Evolutionary conservation across 257 asterid genomes (phyloP).

Genomic region (Solanum pinnatisectum): DNA sequence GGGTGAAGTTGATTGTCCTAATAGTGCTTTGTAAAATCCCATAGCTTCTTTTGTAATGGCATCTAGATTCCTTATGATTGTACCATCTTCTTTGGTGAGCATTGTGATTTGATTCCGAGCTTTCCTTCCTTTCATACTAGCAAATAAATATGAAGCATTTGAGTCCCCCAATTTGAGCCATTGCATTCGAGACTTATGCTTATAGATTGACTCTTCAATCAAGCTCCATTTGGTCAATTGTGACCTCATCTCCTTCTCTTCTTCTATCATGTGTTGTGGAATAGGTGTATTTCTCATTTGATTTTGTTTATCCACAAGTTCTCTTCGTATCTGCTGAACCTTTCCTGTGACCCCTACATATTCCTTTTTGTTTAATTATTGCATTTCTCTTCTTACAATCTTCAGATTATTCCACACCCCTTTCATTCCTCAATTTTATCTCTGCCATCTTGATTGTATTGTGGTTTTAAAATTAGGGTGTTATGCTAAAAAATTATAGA

Average conservation of each 20-base stretch:
- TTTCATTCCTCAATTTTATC: not conserved
- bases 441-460: not conserved
- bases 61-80: no score
- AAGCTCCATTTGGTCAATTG: not conserved
- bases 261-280: not conserved
- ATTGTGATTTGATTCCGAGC: not conserved
- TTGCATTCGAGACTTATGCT: not conserved
- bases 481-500: not conserved
- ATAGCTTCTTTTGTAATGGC: not conserved
- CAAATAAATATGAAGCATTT: not conserved
- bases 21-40: no score
- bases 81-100: no score
- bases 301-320: not conserved
- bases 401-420: not conserved
- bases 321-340: not conserved
- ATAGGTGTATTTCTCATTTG: not conserved
- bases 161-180: not conserved
- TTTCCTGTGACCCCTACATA: not conserved
- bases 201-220: not conserved
- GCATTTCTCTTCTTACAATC: not conserved
- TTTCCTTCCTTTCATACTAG: not conserved
- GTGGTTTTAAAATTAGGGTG: not conserved
- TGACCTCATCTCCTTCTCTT: not conserved
- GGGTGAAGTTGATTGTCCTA: not conserved
- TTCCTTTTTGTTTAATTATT: not conserved